Evolutionary conservation across 352 stramenopile genomes (phyloP), one percentile per base, ranked within the genome.

Genomic region (Globisporangium viniferum): DNA sequence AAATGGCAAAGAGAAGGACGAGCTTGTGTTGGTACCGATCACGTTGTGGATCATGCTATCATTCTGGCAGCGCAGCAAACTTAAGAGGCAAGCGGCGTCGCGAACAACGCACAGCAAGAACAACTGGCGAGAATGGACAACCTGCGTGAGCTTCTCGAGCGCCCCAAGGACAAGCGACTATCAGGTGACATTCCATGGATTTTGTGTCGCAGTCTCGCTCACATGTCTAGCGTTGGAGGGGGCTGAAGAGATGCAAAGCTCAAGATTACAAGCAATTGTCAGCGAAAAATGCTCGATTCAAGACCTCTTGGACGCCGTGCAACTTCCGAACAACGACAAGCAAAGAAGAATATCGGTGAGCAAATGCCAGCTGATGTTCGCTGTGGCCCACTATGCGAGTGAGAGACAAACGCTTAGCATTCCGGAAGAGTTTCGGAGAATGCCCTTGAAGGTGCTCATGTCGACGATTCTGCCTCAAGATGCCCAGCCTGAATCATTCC

Each of bases 41-140:
- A 48, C n/a, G 3, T 10, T 74, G 6, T 77, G 71, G 71, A 7
- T 69, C 12, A 62, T 54, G 24, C 33, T 77, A 7, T 48, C 59
- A 7, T 77, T 74, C 41, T 74, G 68, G 68, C 59, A 71, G 39
- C 59, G 48, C 36, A 5, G 12, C 1, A 44, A 56, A 29, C 20
- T 31, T n/a, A 6, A 22, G 27, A 8, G 8, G 0, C 14, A 48
- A 12, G 2, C 12, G 14, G 4, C 39, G 14, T 5, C 12, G 12
- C 12, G 12, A 2, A 20, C 5, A 46, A 46, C 39, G 39, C 39
- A 3, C 20, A 20, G 9, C 22, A 2, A 9, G 14, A 29, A n/a
- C 20, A 33, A 60, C 36, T 76, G 67, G 66, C 44, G 27, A 59
- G 27, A 24, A 10, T 77, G 68, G 68, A 62, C 46, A 12, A 68